A percentile compares a stretch with the other conserved stretches of the same genome.
Conservation (phyloP, 768 basidiomycete genomes). For the Gymnopilus dilepis region DNA sequence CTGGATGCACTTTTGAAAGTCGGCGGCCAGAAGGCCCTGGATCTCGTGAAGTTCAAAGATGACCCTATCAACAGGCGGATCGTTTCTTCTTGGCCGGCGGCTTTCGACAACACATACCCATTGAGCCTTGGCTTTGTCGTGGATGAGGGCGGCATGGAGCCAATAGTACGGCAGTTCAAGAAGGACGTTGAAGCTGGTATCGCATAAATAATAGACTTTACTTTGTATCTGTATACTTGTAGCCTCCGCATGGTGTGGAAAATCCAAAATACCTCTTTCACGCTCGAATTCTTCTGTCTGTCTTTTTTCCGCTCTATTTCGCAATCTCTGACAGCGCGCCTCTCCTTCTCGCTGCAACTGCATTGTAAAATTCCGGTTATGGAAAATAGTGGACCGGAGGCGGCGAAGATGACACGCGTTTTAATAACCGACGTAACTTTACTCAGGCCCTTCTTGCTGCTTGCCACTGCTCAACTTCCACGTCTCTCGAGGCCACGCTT, state of each 20-base stretch:
- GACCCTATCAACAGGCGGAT: conserved; percentile 47
- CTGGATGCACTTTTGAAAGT: conserved; percentile 55
- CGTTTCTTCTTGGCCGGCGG: conserved; percentile 53
- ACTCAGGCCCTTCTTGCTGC: conserved; percentile 9
- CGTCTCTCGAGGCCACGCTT: conserved; percentile 1
- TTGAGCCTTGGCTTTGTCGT: conserved; percentile 47
- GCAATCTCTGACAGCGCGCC: neutral
- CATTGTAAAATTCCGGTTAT: neutral
- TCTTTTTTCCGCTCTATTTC: neutral
- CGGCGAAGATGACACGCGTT: conserved; percentile 3
- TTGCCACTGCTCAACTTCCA: conserved; percentile 14
- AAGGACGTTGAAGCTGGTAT: conserved; percentile 7
- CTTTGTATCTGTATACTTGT: conserved; percentile 6
- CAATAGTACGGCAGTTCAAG: conserved; percentile 44
- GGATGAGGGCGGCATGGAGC: conserved; percentile 52
- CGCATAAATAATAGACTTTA: conserved; percentile 3
- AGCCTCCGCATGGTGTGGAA: neutral
- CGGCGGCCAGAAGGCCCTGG: conserved; percentile 52
- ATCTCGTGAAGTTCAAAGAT: conserved; percentile 52
- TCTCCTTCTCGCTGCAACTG: neutral
- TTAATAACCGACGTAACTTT: conserved; percentile 9
- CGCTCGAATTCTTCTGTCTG: neutral
- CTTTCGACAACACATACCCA: conserved; percentile 50
- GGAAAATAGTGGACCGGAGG: neutral
- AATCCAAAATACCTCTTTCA: neutral